A percentile compares a stretch with the other conserved stretches of the same genome.
Evolutionary conservation across 306 rosid genomes (phyloP).

Genomic region (Cercis canadensis): DNA sequence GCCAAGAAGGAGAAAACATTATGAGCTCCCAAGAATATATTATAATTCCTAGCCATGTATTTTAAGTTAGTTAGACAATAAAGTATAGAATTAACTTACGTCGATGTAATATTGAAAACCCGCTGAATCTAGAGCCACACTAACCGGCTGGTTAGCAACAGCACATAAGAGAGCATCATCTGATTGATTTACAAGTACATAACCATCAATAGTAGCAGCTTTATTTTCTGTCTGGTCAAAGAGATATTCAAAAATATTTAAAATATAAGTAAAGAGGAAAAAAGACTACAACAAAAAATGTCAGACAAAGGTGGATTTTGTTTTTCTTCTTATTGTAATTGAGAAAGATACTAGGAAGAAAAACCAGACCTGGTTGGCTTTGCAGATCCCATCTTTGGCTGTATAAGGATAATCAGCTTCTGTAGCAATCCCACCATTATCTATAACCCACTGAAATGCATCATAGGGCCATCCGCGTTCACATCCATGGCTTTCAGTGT

Average conservation of each 20-base stretch:
- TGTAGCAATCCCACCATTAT: conserved; percentile 53
- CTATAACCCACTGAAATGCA: conserved; percentile 52
- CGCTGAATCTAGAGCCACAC: conserved; percentile 42
- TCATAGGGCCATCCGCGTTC: conserved; percentile 51
- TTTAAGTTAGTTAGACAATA: too few relatives aligned
- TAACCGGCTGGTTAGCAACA: conserved; percentile 45
- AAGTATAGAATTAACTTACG: too few relatives aligned
- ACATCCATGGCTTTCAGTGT: conserved; percentile 42
- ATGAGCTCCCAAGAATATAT: too few relatives aligned
- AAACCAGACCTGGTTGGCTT: conserved; percentile 42
- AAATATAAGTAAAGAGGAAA: not conserved
- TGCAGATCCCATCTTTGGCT: conserved; percentile 43
- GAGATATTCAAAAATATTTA: not conserved
- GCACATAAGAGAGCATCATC: conserved; percentile 45
- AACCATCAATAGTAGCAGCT: conserved; percentile 47
- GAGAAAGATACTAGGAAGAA: not conserved
- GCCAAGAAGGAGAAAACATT: too few relatives aligned
- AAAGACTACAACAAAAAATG: not conserved
- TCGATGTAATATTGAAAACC: conserved; percentile 47
- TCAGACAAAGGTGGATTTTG: too few relatives aligned
- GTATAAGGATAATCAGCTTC: conserved; percentile 55
- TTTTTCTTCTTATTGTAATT: not conserved
- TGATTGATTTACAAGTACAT: conserved; percentile 41
- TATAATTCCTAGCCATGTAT: too few relatives aligned
- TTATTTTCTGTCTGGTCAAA: conserved; percentile 41